Evolutionary conservation across 768 basidiomycete genomes (phyloP).

Genomic region (Lactarius psammicola): DNA sequence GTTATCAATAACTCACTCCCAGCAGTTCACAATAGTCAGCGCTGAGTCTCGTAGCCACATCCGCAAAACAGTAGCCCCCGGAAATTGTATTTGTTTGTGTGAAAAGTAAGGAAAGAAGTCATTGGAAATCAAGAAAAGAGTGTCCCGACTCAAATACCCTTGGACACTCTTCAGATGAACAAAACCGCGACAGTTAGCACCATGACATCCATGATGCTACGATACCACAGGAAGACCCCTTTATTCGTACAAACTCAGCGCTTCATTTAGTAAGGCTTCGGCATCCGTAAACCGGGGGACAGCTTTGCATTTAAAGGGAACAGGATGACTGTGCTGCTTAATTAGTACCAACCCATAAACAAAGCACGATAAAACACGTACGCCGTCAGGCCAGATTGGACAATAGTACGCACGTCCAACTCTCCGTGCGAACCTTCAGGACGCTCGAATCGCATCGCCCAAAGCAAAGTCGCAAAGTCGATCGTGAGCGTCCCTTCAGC

Average conservation of each 20-base stretch:
- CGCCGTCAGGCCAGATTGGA: constrained; percentile 7
- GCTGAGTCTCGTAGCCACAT: too few species aligned
- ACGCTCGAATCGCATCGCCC: constrained; percentile 29
- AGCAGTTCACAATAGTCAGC: too few species aligned
- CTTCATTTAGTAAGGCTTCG: background rate
- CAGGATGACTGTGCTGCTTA: constrained; percentile 8
- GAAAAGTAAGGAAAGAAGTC: too few species aligned
- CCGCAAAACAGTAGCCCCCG: too few species aligned
- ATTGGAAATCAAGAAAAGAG: constrained; percentile 20
- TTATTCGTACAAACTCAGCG: background rate
- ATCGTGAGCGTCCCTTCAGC: constrained; percentile 37
- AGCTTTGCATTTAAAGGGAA: constrained; percentile 20
- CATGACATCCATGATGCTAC: background rate
- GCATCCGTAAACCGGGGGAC: constrained; percentile 23
- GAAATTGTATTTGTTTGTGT: too few species aligned
- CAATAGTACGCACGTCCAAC: background rate
- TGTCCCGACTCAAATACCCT: too few species aligned
- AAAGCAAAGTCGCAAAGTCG: constrained; percentile 34
- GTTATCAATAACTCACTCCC: too few species aligned
- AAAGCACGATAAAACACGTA: constrained; percentile 10
- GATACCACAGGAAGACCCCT: background rate
- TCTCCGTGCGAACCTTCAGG: constrained; percentile 2
- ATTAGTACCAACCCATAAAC: too few species aligned
- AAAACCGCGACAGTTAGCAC: background rate
- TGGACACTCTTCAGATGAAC: background rate